phyloP scores from a whole-genome alignment of 2,329 filamentous ascomycete species.

The Penicillium aurantiogriseum region DNA sequence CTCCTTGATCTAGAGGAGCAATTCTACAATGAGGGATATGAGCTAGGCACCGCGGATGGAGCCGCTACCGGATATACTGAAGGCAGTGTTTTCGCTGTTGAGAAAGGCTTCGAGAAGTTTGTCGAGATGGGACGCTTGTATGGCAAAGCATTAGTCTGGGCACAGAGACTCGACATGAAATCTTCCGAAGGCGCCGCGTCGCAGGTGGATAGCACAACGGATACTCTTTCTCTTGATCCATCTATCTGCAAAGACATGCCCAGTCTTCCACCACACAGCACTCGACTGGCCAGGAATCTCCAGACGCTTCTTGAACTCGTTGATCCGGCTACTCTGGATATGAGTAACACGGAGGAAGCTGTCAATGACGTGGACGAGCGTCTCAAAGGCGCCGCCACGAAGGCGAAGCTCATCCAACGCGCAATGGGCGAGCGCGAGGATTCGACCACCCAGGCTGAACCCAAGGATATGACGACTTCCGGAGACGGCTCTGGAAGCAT shows the following conservation, averaged over 20 bases:
- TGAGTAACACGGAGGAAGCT: conserved; percentile 80
- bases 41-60: conserved; percentile 72
- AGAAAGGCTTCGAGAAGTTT: conserved; percentile 94
- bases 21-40: conserved; percentile 82
- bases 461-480: conserved; percentile 29
- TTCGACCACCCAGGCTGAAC: conserved; percentile 27
- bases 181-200: conserved; percentile 12
- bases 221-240: conserved; percentile 26
- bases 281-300: conserved; percentile 74
- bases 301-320: conserved; percentile 71
- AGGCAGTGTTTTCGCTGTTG: conserved; percentile 84
- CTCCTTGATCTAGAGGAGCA: conserved; percentile 61
- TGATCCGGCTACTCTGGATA: conserved; percentile 73
- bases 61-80: conserved; percentile 75
- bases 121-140: conserved; percentile 74
- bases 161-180: conserved; percentile 58
- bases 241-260: conserved; percentile 44
- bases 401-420: conserved; percentile 80
- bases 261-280: conserved; percentile 51
- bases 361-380: conserved; percentile 91
- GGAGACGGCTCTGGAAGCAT: conserved; percentile 46
- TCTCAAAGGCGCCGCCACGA: conserved; percentile 76
- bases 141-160: conserved; percentile 80
- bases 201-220: conserved; percentile 5
- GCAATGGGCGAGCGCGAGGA: conserved; percentile 55